Percentiles rank a stretch among this genome's conserved stretches.
Conservation (phyloP, 176 grass and related monocot species). For the Metroxylon sagu region DNA sequence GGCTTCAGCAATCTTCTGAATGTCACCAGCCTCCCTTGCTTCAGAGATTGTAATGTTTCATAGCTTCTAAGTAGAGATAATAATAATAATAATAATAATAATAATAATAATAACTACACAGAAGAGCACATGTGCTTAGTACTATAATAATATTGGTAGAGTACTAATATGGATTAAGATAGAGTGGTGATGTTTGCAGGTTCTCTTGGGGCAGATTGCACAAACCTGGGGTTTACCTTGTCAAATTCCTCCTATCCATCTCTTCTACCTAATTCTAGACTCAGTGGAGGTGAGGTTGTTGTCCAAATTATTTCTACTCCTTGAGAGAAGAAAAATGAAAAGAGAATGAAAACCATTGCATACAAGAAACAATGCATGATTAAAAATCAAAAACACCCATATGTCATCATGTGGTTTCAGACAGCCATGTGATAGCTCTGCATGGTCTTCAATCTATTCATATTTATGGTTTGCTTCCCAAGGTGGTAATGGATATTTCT, state of each 20-base stretch:
- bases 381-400: no score
- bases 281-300: conserved; percentile 19
- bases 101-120: no score
- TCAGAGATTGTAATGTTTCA: conserved; percentile 27
- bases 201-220: conserved; percentile 19
- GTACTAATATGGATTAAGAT: not conserved
- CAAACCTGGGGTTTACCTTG: conserved; percentile 21
- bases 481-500: no score
- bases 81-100: no score
- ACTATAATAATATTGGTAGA: not conserved
- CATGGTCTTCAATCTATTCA: no score
- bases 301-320: not conserved
- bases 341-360: not conserved
- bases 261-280: conserved; percentile 11
- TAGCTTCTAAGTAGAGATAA: not conserved
- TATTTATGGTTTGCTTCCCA: no score
- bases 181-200: conserved; percentile 14
- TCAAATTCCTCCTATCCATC: conserved; percentile 12
- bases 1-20: conserved; percentile 36
- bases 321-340: not conserved
- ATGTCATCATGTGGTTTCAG: no score
- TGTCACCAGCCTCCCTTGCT: conserved; percentile 24
- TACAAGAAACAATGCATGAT: no score
- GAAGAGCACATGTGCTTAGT: not conserved
- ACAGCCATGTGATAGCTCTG: no score